Percentiles rank a stretch among this genome's conserved stretches.
Conservation (phyloP, 148 eudicot species). For the Mesembryanthemum crystallinum region DNA sequence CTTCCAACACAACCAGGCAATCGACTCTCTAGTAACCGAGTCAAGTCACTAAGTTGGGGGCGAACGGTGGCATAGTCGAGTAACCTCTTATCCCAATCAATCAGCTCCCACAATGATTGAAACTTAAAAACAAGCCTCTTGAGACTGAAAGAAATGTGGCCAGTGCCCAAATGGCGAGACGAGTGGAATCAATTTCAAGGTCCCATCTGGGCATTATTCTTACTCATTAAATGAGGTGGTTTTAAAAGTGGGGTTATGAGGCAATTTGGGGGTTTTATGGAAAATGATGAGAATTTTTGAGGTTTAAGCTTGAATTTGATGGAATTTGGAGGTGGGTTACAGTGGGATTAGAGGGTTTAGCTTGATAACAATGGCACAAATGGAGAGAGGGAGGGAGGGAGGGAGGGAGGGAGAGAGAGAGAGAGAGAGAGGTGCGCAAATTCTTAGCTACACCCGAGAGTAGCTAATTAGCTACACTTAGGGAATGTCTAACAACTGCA, state of each 20-base stretch:
- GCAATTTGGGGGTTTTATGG: conserved; percentile 7
- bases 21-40: conserved; percentile 49
- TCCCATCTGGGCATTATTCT: conserved; percentile 21
- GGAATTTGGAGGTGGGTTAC: conserved; percentile 22
- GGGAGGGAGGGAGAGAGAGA: no score
- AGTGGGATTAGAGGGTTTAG: not conserved
- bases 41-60: conserved; percentile 44
- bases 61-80: conserved; percentile 52
- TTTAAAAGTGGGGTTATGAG: not conserved
- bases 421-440: no score
- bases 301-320: conserved; percentile 18
- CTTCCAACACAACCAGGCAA: conserved; percentile 71
- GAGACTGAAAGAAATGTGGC: conserved; percentile 35
- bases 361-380: no score
- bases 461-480: no score
- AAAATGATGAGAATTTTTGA: conserved; percentile 4
- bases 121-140: conserved; percentile 52
- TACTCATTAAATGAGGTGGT: not conserved
- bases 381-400: no score
- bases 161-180: conserved; percentile 21
- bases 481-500: no score
- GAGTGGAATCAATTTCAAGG: not conserved
- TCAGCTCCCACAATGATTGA: conserved; percentile 52
- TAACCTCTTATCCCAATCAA: conserved; percentile 69
- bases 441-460: no score